A percentile compares a stretch with the other conserved stretches of the same genome.
Conservation (phyloP, 2,329 filamentous ascomycete species). For the Penicillium digitatum region DNA sequence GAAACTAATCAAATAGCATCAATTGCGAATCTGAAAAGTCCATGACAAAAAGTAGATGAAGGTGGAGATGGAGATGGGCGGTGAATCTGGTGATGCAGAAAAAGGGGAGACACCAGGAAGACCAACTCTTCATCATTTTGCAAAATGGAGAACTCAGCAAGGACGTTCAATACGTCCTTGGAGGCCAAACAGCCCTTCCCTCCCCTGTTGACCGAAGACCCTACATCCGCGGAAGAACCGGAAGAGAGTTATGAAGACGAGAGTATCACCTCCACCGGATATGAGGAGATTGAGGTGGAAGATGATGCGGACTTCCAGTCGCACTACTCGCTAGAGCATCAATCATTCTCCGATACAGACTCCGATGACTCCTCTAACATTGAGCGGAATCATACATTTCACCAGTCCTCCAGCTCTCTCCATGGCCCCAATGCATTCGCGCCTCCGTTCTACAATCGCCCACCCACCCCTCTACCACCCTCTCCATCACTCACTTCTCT, state of each 20-base stretch:
- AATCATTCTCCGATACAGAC: constrained; percentile 36
- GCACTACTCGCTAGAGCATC: constrained; percentile 43
- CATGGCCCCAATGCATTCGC: constrained; percentile 52
- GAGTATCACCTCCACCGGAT: constrained; percentile 27
- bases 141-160: constrained; percentile 11
- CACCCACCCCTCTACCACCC: constrained; percentile 89
- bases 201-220: constrained; percentile 27
- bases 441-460: constrained; percentile 94
- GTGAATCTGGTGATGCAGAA: constrained; percentile 7
- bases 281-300: constrained; percentile 31
- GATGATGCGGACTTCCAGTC: constrained; percentile 46
- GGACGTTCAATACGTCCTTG: constrained; percentile 15
- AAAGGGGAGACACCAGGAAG: constrained; percentile 5
- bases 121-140: not conserved
- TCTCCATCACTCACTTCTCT: constrained; percentile 91
- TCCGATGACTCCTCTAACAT: constrained; percentile 33
- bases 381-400: constrained; percentile 37
- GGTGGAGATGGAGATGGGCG: not conserved
- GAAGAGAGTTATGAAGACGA: constrained; percentile 26
- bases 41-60: not conserved
- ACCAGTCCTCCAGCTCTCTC: constrained; percentile 41
- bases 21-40: not conserved
- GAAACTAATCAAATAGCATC: not conserved
- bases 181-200: constrained; percentile 37
- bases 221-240: constrained; percentile 23